A percentile compares a stretch with the other conserved stretches of the same genome.
Conservation (phyloP, 352 stramenopile genomes). For the Saprolegnia diclina region DNA sequence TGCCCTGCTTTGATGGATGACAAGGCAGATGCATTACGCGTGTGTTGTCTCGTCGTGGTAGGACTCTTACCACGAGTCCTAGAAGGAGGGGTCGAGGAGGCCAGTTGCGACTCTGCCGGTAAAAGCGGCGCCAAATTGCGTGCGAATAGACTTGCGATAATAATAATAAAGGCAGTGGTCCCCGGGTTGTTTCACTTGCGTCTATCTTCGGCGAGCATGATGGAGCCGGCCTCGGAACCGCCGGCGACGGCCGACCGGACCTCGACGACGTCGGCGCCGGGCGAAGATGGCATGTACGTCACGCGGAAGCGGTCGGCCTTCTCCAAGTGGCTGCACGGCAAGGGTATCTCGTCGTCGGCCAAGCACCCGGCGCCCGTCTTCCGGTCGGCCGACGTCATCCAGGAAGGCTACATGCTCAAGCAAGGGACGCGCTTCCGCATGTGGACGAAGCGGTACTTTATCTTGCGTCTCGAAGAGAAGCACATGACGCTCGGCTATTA, state of each 20-base stretch:
- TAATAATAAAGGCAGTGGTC: too few species aligned
- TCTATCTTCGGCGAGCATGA: conserved; percentile 5
- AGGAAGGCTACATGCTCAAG: conserved; percentile 81
- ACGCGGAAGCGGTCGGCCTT: conserved; percentile 81
- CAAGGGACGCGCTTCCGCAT: conserved; percentile 72
- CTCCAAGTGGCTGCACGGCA: conserved; percentile 80
- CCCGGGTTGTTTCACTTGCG: too few species aligned
- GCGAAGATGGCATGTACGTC: conserved; percentile 68
- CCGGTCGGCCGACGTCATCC: conserved; percentile 75
- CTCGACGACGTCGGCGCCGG: neutral
- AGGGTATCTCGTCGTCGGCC: conserved; percentile 43
- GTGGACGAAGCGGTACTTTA: conserved; percentile 82
- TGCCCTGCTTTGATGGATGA: too few species aligned
- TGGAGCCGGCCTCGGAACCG: conserved; percentile 24
- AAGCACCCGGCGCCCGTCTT: conserved; percentile 59
- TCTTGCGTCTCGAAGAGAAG: conserved; percentile 75
- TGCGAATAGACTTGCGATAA: too few species aligned
- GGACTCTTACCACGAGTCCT: too few species aligned
- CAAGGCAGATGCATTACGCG: too few species aligned
- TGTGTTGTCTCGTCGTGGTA: too few species aligned
- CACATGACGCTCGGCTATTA: conserved; percentile 87
- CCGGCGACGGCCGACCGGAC: neutral
- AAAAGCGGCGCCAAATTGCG: too few species aligned
- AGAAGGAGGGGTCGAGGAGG: too few species aligned
- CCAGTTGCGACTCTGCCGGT: too few species aligned